phyloP scores from a whole-genome alignment of 257 asterid species.

The Lycium ferocissimum region DNA sequence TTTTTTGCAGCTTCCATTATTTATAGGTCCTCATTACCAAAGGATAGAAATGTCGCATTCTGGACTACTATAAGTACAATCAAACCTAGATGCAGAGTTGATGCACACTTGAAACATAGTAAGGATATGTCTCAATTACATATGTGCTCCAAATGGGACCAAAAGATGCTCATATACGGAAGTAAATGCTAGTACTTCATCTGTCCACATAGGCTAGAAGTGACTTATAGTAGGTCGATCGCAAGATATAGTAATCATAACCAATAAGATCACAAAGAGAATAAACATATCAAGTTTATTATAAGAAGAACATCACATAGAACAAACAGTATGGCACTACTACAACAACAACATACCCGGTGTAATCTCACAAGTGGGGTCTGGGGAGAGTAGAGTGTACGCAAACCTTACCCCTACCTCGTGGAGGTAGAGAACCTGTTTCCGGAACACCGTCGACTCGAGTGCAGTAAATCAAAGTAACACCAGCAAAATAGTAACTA shows the following conservation, averaged over 20 bases:
- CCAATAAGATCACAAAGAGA: slow-evolving; percentile 4
- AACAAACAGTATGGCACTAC: not conserved
- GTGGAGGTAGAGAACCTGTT: too few relatives aligned
- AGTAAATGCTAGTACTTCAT: slow-evolving; percentile 27
- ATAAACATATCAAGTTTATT: slow-evolving; percentile 13
- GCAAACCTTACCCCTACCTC: too few relatives aligned
- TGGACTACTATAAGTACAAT: not conserved
- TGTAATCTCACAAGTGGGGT: too few relatives aligned
- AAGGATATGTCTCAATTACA: not conserved
- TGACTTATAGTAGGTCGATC: not conserved
- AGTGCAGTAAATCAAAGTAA: too few relatives aligned
- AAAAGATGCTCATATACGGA: not conserved
- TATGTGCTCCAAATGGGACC: not conserved
- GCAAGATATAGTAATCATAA: not conserved
- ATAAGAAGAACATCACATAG: not conserved
- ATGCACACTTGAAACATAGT: not conserved
- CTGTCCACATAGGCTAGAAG: slow-evolving; percentile 19
- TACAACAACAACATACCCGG: too few relatives aligned
- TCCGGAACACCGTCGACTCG: too few relatives aligned
- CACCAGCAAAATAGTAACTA: too few relatives aligned
- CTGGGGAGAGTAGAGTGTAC: too few relatives aligned
- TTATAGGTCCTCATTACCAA: not conserved
- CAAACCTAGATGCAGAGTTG: not conserved
- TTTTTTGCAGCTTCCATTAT: slow-evolving; percentile 13
- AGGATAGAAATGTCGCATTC: not conserved